These are phyloP conservation scores for Coleophoma crateriformis DNA, from an alignment of 2,329 filamentous ascomycete genomes.

Conservation along the genomic window DNA sequence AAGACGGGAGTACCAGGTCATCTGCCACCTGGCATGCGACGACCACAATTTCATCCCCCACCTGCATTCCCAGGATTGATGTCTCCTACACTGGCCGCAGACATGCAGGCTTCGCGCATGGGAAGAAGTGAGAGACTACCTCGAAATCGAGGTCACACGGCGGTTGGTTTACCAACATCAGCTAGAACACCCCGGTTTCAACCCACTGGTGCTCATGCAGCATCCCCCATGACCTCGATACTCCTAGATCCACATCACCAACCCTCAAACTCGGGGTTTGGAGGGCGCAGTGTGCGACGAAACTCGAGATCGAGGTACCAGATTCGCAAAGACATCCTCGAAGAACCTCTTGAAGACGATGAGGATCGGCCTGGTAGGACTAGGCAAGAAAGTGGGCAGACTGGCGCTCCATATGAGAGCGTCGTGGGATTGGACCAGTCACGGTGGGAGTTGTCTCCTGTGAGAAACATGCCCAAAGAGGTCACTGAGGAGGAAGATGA, in stretches of 20 bases:
- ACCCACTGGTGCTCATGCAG: constrained; percentile 22
- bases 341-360: constrained; percentile 47
- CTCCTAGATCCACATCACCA: constrained; percentile 74
- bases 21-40: constrained; percentile 47
- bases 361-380: constrained; percentile 22
- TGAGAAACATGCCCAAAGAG: constrained; percentile 24
- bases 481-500: constrained; percentile 39
- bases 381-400: constrained; percentile 4
- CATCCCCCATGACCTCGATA: constrained; percentile 65
- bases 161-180: constrained; percentile 21
- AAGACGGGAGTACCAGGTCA: constrained; percentile 60
- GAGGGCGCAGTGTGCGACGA: constrained; percentile 40
- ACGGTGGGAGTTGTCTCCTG: constrained; percentile 36
- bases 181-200: constrained; percentile 38
- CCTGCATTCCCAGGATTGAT: constrained; percentile 69
- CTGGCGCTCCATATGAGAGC: constrained; percentile 27
- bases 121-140: constrained; percentile 37
- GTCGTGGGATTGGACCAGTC: constrained; percentile 29
- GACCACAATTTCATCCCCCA: constrained; percentile 63
- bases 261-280: constrained; percentile 44
- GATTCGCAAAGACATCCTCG: constrained; percentile 45
- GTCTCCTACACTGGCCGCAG: constrained; percentile 52
- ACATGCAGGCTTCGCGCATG: constrained; percentile 47
- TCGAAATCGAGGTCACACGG: constrained; percentile 33
- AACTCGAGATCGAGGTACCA: constrained; percentile 38